These are phyloP conservation scores for Wallacemonas collosoma DNA, from an alignment of 208 protist species.

Conservation along the genomic window DNA sequence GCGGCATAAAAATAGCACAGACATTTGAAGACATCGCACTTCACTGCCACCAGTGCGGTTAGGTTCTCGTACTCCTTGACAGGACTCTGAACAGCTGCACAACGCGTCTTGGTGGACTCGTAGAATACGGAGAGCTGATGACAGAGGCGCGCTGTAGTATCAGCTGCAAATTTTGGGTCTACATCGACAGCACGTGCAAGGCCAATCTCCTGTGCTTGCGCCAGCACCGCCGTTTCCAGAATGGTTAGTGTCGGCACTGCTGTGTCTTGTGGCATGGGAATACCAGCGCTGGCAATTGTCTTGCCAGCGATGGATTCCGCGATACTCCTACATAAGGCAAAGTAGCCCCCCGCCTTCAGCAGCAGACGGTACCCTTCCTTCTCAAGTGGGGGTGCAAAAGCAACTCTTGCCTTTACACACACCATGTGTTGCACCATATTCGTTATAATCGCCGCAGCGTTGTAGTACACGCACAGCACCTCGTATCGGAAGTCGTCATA, in stretches of 20 bases:
- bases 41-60: constrained; percentile 38
- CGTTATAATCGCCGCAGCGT: constrained; percentile 50
- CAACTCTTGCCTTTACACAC: constrained; percentile 33
- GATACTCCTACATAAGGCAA: constrained; percentile 42
- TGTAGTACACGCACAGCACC: constrained; percentile 65
- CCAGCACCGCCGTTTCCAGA: constrained; percentile 45
- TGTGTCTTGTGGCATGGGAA: constrained; percentile 38
- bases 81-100: constrained; percentile 21
- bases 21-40: constrained; percentile 50
- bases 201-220: constrained; percentile 72
- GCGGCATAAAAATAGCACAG: constrained; percentile 53
- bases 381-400: constrained; percentile 33
- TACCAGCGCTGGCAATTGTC: constrained; percentile 37
- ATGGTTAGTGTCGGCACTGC: constrained; percentile 30
- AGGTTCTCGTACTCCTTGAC: constrained; percentile 37
- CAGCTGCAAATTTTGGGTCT: constrained; percentile 34
- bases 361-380: constrained; percentile 70
- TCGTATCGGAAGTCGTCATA: constrained; percentile 82
- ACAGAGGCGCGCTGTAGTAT: constrained; percentile 37
- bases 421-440: constrained; percentile 60
- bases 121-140: constrained; percentile 68
- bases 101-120: constrained; percentile 26
- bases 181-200: constrained; percentile 40
- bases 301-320: constrained; percentile 38
- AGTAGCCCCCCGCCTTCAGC: constrained; percentile 62